phyloP scores from a whole-genome alignment of 2,329 filamentous ascomycete species.

The Zymoseptoria tritici region DNA sequence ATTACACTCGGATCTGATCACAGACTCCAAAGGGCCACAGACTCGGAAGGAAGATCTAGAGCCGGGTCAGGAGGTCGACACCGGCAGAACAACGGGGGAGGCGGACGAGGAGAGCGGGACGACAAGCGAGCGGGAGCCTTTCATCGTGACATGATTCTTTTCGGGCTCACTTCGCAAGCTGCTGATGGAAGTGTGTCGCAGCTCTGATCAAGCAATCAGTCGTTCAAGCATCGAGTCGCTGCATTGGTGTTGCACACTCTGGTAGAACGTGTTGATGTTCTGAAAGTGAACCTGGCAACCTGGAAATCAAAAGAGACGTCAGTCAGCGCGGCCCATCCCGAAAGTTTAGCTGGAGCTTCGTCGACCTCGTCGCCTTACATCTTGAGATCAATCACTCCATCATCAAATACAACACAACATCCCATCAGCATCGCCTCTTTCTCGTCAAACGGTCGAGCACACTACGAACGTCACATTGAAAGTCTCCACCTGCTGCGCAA shows the following conservation, averaged over 20 bases:
- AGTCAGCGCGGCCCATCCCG: background rate
- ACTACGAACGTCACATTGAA: background rate
- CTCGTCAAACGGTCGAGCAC: background rate
- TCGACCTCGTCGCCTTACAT: background rate
- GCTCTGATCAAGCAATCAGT: background rate
- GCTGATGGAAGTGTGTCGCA: background rate
- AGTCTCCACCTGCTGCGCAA: background rate
- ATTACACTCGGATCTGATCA: too few species aligned
- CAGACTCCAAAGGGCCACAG: background rate
- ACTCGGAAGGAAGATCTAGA: background rate
- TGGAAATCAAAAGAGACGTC: background rate
- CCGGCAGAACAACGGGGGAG: background rate
- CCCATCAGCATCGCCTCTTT: background rate
- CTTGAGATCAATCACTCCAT: background rate
- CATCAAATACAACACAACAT: background rate
- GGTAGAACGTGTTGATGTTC: background rate
- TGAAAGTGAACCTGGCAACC: background rate
- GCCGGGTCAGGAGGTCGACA: background rate
- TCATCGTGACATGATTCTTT: background rate
- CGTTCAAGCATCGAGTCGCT: background rate
- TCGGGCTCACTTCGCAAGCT: background rate
- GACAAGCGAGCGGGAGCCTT: background rate
- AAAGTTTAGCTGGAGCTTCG: background rate
- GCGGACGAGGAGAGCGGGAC: background rate
- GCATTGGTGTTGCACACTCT: background rate